Evolutionary conservation across 495 filamentous ascomycete species (phyloP).

Genomic region (Bombardia bombarda): DNA sequence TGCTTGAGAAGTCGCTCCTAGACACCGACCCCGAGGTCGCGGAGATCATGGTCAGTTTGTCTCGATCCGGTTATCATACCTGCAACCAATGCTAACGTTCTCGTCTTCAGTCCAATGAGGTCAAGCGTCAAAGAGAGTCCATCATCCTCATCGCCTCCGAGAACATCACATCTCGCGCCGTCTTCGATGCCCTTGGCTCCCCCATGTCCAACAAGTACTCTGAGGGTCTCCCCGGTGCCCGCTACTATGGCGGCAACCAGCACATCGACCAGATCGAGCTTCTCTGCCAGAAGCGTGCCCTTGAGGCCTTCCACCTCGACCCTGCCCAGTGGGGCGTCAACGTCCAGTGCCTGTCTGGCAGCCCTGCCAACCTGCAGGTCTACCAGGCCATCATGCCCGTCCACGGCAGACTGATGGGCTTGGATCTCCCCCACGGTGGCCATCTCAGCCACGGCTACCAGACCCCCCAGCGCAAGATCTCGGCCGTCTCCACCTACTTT

Average conservation of each 20-base stretch:
- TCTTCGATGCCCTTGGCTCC: slow-evolving; percentile 82
- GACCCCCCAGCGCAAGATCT: slow-evolving; percentile 73
- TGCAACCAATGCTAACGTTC: neutral
- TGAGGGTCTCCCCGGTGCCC: slow-evolving; percentile 94
- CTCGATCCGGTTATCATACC: neutral
- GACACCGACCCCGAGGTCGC: slow-evolving; percentile 87
- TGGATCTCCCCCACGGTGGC: slow-evolving; percentile 95
- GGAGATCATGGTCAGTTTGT: slow-evolving; percentile 73
- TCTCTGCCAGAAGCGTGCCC: slow-evolving; percentile 91
- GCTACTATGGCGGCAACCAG: slow-evolving; percentile 99
- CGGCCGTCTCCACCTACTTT: slow-evolving; percentile 89
- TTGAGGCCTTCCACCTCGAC: slow-evolving; percentile 85
- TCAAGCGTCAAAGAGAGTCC: slow-evolving; percentile 95
- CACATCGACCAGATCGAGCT: slow-evolving; percentile 95
- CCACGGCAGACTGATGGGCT: slow-evolving; percentile 93
- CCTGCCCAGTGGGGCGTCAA: slow-evolving; percentile 95
- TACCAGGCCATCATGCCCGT: slow-evolving; percentile 98
- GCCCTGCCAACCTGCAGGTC: slow-evolving; percentile 94
- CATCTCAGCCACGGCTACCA: slow-evolving; percentile 99
- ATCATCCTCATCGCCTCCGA: slow-evolving; percentile 96
- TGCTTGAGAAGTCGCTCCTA: slow-evolving; percentile 82
- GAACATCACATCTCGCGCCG: slow-evolving; percentile 81
- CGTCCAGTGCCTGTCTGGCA: slow-evolving; percentile 87
- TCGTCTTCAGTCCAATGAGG: slow-evolving; percentile 69
- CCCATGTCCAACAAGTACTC: slow-evolving; percentile 99